Percentiles rank a stretch among this genome's conserved stretches.
Conservation (phyloP, 2,329 filamentous ascomycete genomes). For the Aureobasidium sp. region DNA sequence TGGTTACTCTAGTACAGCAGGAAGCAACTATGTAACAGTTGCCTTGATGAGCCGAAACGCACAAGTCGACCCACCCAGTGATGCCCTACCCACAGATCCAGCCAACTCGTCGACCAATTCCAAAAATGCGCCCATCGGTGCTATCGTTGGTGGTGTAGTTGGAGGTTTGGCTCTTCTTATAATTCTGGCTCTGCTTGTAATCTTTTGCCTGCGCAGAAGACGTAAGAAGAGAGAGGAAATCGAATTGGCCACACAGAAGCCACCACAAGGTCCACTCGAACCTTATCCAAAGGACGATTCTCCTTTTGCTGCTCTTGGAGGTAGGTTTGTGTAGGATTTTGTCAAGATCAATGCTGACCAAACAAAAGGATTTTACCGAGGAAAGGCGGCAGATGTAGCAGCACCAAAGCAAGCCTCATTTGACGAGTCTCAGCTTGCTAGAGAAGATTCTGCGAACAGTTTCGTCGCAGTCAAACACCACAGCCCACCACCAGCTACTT, state of each 20-base stretch:
- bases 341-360: background rate
- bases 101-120: background rate
- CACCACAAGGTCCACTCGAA: constrained; percentile 19
- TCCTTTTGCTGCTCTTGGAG: constrained; percentile 25
- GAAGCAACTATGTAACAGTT: constrained; percentile 24
- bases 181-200: constrained; percentile 19
- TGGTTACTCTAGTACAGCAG: constrained; percentile 19
- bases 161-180: constrained; percentile 19
- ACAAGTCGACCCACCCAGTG: background rate
- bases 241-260: constrained; percentile 19
- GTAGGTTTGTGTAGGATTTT: constrained; percentile 19
- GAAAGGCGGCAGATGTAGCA: background rate
- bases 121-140: constrained; percentile 21
- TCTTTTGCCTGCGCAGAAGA: constrained; percentile 18
- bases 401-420: background rate
- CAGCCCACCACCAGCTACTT: background rate
- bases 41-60: constrained; percentile 21
- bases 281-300: constrained; percentile 18
- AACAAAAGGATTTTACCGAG: constrained; percentile 8
- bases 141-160: constrained; percentile 21
- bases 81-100: background rate
- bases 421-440: background rate
- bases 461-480: background rate
- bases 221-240: constrained; percentile 23
- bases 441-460: constrained; percentile 4